Base-by-base conservation (phyloP, 768 basidiomycete genomes). In the Russula compacta region DNA sequence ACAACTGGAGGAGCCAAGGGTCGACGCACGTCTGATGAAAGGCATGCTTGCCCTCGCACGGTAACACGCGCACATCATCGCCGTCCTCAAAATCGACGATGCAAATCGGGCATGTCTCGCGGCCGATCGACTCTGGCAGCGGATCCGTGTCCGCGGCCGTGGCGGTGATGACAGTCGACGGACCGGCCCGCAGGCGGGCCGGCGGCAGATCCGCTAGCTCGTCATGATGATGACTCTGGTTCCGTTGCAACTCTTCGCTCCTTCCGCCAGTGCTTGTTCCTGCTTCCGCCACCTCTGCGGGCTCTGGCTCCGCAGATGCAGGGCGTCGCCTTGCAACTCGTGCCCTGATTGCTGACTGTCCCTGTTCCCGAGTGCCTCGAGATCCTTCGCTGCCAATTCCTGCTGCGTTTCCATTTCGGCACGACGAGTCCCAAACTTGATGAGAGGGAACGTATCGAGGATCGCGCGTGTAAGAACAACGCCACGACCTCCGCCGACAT, bases 1-100 rank as follows among this genome's bases (percentile, higher is more conserved):
- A 94, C 32, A 95, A 78, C 67, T 94, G 85, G 49, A 98, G 77
- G 44, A 98, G 75, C 95, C 95, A 95, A 38, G 87, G 91, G 73
- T 95, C 94, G 58, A 95, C 93, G 69, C 94, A 97, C 42, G 76
- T 74, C 68, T 88, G 85, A 69, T 98, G 95, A 76, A 95, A 98
- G 60, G 82, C 79, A 70, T 98, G 95, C 65, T 89, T 85, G 49
- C 88, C 89, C 69, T 94, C 90, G 72, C 95, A 98, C 1, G 94
- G 95, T 51, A 98, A 74, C 43, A 95, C 80, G 24, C 95, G 85
- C 14, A 97, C 73, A 71, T 95, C 91, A 68, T 98, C 95, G 1
- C 93, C 95, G 63, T 90, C 87, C 71, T 94, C 89, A 68, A 98
- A 98, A 67, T 95, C 93, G 48, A 91, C 79, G 61, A 98, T 87